These are phyloP conservation scores for Xylaria acuta DNA, from an alignment of 495 filamentous ascomycete genomes.

Conservation along the genomic window DNA sequence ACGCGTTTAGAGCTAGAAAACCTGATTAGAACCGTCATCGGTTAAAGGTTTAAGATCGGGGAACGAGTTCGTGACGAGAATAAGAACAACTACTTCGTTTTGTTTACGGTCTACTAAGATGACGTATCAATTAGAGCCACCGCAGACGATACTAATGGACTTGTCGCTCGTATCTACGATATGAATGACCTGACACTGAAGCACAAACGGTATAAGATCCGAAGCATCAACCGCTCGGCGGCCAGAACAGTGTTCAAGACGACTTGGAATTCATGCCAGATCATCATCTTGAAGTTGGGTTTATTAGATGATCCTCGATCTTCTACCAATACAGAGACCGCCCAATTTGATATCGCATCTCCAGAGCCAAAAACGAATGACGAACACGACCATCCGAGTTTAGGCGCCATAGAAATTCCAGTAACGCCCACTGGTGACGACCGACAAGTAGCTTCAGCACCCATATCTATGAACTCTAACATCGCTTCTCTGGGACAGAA, in stretches of 20 bases:
- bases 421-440: background rate
- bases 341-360: too few relatives aligned
- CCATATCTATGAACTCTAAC: background rate
- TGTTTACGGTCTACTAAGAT: background rate
- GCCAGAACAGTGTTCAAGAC: slow-evolving; percentile 2
- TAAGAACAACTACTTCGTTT: background rate
- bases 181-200: slow-evolving; percentile 1
- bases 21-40: background rate
- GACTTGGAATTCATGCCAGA: slow-evolving; percentile 1
- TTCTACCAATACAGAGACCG: background rate
- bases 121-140: too few relatives aligned
- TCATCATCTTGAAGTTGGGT: background rate
- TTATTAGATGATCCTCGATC: background rate
- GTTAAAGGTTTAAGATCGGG: background rate
- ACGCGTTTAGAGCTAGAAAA: background rate
- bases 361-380: background rate
- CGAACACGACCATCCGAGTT: background rate
- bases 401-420: background rate
- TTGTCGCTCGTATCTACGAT: slow-evolving; percentile 4
- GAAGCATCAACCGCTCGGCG: background rate
- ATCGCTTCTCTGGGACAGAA: background rate
- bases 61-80: background rate
- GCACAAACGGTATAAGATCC: slow-evolving; percentile 1
- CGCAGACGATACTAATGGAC: background rate
- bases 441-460: background rate